phyloP scores from a whole-genome alignment of 1,284 basidiomycete species.

The Cutaneotrichosporon dermatis region DNA sequence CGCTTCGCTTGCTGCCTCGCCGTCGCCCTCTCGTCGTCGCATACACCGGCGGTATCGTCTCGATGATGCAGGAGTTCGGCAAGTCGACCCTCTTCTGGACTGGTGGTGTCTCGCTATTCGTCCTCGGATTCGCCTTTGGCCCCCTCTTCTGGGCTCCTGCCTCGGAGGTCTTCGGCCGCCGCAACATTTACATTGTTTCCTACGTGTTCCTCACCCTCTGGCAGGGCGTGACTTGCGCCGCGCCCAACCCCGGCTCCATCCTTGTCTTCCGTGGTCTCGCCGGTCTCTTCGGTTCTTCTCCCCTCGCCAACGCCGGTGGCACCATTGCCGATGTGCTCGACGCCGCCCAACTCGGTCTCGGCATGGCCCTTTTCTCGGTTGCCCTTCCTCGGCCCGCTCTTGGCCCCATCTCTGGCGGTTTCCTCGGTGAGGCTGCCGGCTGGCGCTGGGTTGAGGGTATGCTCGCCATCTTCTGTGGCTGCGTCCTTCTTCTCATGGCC shows the following conservation, averaged over 20 bases:
- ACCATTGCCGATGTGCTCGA: conserved; percentile 43
- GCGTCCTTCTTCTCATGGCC: conserved; percentile 6
- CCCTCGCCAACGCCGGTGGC: conserved; percentile 47
- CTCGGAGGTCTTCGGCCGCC: conserved; percentile 55
- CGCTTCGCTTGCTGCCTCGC: conserved; percentile 33
- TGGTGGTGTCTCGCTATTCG: conserved; percentile 36
- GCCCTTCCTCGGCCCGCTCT: conserved; percentile 22
- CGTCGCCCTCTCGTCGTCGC: conserved; percentile 39
- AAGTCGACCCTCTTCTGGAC: conserved; percentile 26
- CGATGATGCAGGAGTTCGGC: conserved; percentile 27
- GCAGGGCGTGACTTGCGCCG: conserved; percentile 31
- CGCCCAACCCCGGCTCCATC: conserved; percentile 29
- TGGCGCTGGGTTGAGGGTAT: conserved; percentile 63
- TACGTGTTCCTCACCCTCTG: conserved; percentile 42
- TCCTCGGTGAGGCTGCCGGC: conserved; percentile 42
- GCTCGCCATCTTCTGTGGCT: conserved; percentile 53
- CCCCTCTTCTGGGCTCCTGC: conserved; percentile 48
- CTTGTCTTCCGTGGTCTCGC: conserved; percentile 42
- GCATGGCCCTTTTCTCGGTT: conserved; percentile 27
- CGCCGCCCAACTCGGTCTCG: conserved; percentile 40
- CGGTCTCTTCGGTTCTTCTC: conserved; percentile 47
- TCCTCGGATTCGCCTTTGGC: conserved; percentile 42
- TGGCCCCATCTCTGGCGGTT: conserved; percentile 44
- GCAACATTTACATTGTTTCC: conserved; percentile 61
- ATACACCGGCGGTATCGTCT: conserved; percentile 32